A percentile compares a stretch with the other conserved stretches of the same genome.
Evolutionary conservation across 805 yeast genomes (phyloP).

Genomic region (Metschnikowia picachoensis): DNA sequence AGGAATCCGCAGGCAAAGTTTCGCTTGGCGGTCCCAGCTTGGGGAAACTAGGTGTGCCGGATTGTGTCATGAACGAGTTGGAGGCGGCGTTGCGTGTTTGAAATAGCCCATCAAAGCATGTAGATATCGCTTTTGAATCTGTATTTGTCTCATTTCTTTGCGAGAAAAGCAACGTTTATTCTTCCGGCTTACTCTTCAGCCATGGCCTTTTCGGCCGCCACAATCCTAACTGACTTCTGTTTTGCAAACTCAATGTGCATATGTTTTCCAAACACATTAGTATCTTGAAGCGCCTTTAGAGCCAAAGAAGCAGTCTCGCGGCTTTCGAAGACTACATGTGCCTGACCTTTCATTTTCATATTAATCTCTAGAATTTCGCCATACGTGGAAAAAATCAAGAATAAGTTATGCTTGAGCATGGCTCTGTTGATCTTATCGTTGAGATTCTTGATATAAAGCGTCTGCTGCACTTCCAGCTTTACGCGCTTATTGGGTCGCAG

Average conservation of each 20-base stretch:
- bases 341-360: slow-evolving; percentile 58
- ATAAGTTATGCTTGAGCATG: slow-evolving; percentile 50
- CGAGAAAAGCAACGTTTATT: too few species aligned
- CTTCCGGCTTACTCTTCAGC: slow-evolving; percentile 3
- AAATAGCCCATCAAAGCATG: neutral
- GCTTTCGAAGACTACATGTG: slow-evolving; percentile 54
- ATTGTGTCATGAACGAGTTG: slow-evolving; percentile 65
- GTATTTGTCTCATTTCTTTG: neutral
- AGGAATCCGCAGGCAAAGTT: slow-evolving; percentile 33
- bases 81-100: slow-evolving; percentile 42
- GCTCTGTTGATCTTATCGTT: slow-evolving; percentile 49
- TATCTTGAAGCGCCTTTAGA: slow-evolving; percentile 42
- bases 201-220: slow-evolving; percentile 11
- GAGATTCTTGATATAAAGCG: slow-evolving; percentile 57
- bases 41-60: slow-evolving; percentile 84
- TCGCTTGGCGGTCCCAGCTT: slow-evolving; percentile 75
- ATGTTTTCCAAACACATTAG: slow-evolving; percentile 50
- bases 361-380: slow-evolving; percentile 62
- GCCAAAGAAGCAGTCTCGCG: slow-evolving; percentile 51
- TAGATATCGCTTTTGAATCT: neutral
- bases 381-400: slow-evolving; percentile 54
- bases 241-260: slow-evolving; percentile 36
- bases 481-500: slow-evolving; percentile 7
- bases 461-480: slow-evolving; percentile 29
- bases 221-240: slow-evolving; percentile 25